Evolutionary conservation across 768 basidiomycete genomes (phyloP), one percentile per base, ranked within the genome.

Genomic region (Mycena maculata): DNA sequence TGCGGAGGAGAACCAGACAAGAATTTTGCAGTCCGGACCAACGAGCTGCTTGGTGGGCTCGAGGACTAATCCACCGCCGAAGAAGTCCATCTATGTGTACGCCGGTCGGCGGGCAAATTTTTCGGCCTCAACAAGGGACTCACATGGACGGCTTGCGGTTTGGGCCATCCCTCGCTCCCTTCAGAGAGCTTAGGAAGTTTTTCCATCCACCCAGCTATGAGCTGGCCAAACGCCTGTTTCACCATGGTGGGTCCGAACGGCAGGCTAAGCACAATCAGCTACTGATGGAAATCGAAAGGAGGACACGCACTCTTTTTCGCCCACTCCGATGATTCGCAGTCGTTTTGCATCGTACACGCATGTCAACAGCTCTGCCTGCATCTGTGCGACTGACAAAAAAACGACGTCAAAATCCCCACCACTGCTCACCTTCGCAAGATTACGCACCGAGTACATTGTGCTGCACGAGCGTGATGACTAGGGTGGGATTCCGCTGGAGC

Each of bases 301-400:
- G 52, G n/a, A 31, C 12, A 42, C 52, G 49, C 20, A 58, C 63
- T 44, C 36, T 31, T 65, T 44, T 3, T 57, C 47, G 0, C 63
- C 63, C 16, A 58, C 36, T 22, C 63, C 56, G 6, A 58, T n/a
- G 12, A 65, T 65, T 13, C 63, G 41, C 13, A 64, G 63, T 13
- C 63, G 27, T 12, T 30, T 10, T 11, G 13, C 4, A 23, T 65
- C 63, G 56, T 58, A 65, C 12, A 13, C n/a, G 39, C 63, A 65
- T 27, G 16, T 52, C 13, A 16, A 13, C 28, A 65, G 42, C 50
- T 65, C 64, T 41, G 13, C 38, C 30, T 65, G 48, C 55, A 65
- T 65, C 30, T 59, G 47, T 36, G 23, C 56, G 3, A 59, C 57
- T 64, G 9, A 2, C 15, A 33, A 3, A 54, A 27, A 25, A n/a